Base-by-base conservation (phyloP, 805 yeast genomes). In the Ogataea philodendri region DNA sequence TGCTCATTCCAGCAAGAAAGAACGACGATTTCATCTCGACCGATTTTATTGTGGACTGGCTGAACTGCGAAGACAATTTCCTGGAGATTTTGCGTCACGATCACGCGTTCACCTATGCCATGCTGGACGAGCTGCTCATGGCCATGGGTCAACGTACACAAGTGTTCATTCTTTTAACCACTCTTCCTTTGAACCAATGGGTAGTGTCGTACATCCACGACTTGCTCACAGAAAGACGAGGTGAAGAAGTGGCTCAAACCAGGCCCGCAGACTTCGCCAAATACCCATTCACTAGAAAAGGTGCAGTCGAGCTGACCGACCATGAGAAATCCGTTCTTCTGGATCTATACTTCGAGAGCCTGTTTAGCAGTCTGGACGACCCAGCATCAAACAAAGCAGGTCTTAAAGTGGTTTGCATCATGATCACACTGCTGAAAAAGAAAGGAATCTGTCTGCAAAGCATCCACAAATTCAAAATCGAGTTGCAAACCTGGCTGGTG, bases 41-140 rank as follows among this genome's bases (percentile, higher is more conserved):
- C 1, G 81, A 77, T 45, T 62, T 58, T 30, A 65, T 81, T 10
- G 72, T 76, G 49, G 63, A 66, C 30, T 61, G 57, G 37, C 65
- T 76, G 60, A 64, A 70, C 23, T 52, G 63, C 7, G 66, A 62
- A 37, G 53, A 52, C 56, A 62, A 65, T 2, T 77, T 81, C 52
- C 81, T 76, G 43, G 63, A 69, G 24, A 46, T 57, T 53, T 49
- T 81, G 13, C 66, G 65, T 15, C 59, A 63, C 37, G 78, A 81
- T 51, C 75, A 76, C 5, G 62, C 67, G 8, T 59, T 78, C 3
- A 71, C 79, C 0, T 72, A 76, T 52, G 63, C 71, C 11, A 62
- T 81, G 34, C 62, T 81, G 53, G 88, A 81, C 56, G 90, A 84
- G 57, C 61, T 84, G 67, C 62, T 83, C 35, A 81, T 82, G 85